Base-by-base conservation (phyloP, 2,329 filamentous ascomycete genomes). In the Colletotrichum tanaceti region DNA sequence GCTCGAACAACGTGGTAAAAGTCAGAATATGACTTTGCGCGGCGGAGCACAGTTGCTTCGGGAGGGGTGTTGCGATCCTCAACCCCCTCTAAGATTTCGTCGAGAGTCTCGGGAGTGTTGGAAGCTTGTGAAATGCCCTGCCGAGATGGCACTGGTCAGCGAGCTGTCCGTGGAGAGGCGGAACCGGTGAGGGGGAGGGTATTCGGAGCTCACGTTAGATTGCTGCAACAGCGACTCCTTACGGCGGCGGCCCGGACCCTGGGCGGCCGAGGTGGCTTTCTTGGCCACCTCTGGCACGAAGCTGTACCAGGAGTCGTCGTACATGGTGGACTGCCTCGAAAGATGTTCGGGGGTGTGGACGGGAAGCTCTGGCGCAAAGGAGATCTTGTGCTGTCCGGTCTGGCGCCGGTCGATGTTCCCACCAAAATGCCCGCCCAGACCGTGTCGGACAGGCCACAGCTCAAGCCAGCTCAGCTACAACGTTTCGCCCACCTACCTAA, bases 221-320 rank as follows among this genome's bases (percentile, higher is more conserved):
- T 89, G 88, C 74, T 90, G 87, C 62, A 94, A 83, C 59, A 94
- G 84, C 47, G 91, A 93, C 76, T 90, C 86, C 74, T 87, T 89
- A 68, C 92, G 88, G 72, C 86, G 87, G 75, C 92, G 91, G 58
- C 85, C 85, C 52, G 83, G 73, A 55, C 79, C 75, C 65, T 83
- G 80, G 39, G 74, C 75, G 47, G 83, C 80, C 28, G 82, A 79
- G 50, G 81, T 74, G n/a, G 81, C 80, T 69, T 82, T 82, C 73
- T 84, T 86, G 71, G 85, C 81, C 62, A 87, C 80, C 63, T 91
- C 88, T 32, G 91, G 87, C 72, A 92, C 88, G 76, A 93, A 90
- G 77, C 87, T 93, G 81, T 94, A 93, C 92, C 92, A 95, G 38
- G 91, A 89, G 79, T 95, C 92, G 79, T 95, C 92, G 78, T 93